Base-by-base conservation (phyloP, 208 protist species). In the Acanthamoeba quina region DNA sequence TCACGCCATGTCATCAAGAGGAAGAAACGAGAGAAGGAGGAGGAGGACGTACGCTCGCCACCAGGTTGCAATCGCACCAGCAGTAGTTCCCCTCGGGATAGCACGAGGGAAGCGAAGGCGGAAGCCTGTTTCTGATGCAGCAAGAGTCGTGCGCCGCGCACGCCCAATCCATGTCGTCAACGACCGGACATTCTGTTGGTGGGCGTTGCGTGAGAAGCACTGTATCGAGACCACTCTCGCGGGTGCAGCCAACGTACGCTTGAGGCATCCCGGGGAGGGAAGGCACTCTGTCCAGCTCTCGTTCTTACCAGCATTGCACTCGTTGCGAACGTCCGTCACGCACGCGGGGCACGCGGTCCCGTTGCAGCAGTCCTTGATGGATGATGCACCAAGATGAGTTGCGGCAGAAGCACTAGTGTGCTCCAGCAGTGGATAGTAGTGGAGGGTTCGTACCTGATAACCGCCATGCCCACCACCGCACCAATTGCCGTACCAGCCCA, bases 31-130 rank as follows among this genome's bases (percentile, higher is more conserved):
- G 7, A 21, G 17, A 54, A 26, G 21, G 60, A 19, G 41, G 17
- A 47, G 41, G 15, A 31, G 7, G 78, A 17, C 83, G 34, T 72
- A 90, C 83, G 37, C 70, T 44, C 0, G 52, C n/a, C 29, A 90
- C 83, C 60, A 90, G 56, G 56, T 90, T 90, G 52, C 83, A 90
- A 47, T 90, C 83, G 34, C 83, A 90, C 83, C 83, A 90, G 60
- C 83, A 90, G 56, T 90, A 90, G 83, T 90, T 90, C 52, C 83
- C 83, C 60, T 90, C 83, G 10, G 83, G 83, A 37, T 90, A 90
- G 83, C 83, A 90, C 9, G 83, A 90, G 52, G 83, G 83, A 68
- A 90, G 47, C 3, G 52, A 64, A 15, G 52, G 29, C 10, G 83
- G 83, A 9, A 72, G 34, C 60, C 83, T 21, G 29, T 90, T 90